Evolutionary conservation across 257 asterid species (phyloP).

Genomic region (Gentiana straminea): DNA sequence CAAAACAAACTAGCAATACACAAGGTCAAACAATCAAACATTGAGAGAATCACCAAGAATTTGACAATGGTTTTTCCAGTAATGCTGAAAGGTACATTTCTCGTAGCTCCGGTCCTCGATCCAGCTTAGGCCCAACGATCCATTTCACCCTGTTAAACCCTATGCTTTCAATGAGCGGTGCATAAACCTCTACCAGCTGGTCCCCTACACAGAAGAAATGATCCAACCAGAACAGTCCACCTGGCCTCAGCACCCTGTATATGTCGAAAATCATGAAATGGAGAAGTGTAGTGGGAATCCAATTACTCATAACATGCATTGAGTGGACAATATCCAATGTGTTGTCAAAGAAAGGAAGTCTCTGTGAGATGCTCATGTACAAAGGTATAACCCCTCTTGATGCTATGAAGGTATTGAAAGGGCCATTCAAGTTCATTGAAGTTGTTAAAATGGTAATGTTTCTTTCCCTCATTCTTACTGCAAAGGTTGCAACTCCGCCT

Average conservation of each 20-base stretch:
- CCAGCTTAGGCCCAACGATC: slow-evolving; percentile 46
- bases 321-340: slow-evolving; percentile 69
- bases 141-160: slow-evolving; percentile 19
- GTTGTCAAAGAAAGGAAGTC: slow-evolving; percentile 60
- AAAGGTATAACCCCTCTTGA: slow-evolving; percentile 77
- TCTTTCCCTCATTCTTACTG: slow-evolving; percentile 77
- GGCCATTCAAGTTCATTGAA: slow-evolving; percentile 63
- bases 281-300: slow-evolving; percentile 53
- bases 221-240: slow-evolving; percentile 66
- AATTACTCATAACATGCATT: slow-evolving; percentile 61
- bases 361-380: slow-evolving; percentile 62
- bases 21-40: neutral
- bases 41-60: slow-evolving; percentile 37
- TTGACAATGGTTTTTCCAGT: slow-evolving; percentile 6
- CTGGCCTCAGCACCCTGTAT: slow-evolving; percentile 61
- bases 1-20: slow-evolving; percentile 7
- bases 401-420: slow-evolving; percentile 69
- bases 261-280: slow-evolving; percentile 54
- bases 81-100: slow-evolving; percentile 67
- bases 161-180: slow-evolving; percentile 51
- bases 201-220: slow-evolving; percentile 54
- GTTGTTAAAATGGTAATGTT: slow-evolving; percentile 63
- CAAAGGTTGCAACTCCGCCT: slow-evolving; percentile 73
- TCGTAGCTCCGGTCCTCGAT: slow-evolving; percentile 44
- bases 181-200: slow-evolving; percentile 37